Conservation (phyloP, 2,329 filamentous ascomycete genomes). For the Cladosporium sp. region DNA sequence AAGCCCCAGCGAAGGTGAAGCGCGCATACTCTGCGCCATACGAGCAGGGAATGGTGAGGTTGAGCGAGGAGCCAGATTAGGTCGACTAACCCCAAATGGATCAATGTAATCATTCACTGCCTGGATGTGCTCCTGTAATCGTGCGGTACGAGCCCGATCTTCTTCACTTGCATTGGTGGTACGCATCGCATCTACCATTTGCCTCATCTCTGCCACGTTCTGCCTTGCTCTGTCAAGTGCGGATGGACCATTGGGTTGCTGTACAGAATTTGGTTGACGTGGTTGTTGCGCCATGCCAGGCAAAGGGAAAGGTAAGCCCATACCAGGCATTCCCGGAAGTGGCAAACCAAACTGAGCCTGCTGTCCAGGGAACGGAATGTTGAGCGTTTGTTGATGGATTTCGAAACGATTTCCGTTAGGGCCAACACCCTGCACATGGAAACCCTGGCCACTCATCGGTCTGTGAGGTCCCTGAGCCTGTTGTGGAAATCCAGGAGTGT, state of each 20-base stretch:
- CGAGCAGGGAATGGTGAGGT: constrained; percentile 3
- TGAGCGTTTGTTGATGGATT: constrained; percentile 27
- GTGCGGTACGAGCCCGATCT: constrained; percentile 20
- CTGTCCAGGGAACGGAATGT: constrained; percentile 13
- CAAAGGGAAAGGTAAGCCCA: constrained; percentile 14
- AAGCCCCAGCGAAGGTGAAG: constrained; percentile 9
- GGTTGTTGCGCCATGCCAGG: constrained; percentile 11
- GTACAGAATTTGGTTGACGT: background rate
- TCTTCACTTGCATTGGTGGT: constrained; percentile 19
- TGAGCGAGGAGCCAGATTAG: constrained; percentile 3
- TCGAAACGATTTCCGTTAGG: constrained; percentile 27
- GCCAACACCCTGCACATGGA: constrained; percentile 26
- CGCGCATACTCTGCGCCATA: constrained; percentile 9
- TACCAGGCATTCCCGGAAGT: background rate
- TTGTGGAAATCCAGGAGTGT: background rate
- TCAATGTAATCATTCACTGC: constrained; percentile 30
- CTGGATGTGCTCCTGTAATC: constrained; percentile 22
- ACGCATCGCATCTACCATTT: constrained; percentile 28
- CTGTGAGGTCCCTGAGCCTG: constrained; percentile 10
- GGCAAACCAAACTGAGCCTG: constrained; percentile 2
- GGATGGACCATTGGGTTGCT: constrained; percentile 16
- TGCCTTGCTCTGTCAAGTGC: constrained; percentile 29
- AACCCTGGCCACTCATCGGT: constrained; percentile 22
- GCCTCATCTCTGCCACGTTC: constrained; percentile 29
- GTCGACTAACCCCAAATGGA: constrained; percentile 18